Base-by-base conservation (phyloP, 1,284 basidiomycete genomes). In the Microbotryum violaceum region DNA sequence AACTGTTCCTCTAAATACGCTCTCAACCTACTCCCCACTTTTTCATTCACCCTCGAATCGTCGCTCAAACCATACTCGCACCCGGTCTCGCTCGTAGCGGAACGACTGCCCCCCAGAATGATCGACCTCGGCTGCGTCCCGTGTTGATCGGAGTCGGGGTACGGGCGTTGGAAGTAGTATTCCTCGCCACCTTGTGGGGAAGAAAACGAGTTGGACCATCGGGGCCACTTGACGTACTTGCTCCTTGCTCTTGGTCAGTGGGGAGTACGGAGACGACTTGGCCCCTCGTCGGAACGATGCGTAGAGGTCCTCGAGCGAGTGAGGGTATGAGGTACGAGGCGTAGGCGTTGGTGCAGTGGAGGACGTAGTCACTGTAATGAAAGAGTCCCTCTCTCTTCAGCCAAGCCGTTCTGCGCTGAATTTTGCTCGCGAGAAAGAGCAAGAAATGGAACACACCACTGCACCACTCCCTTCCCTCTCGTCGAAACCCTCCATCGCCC, bases 261-360 rank as follows among this genome's bases (percentile, higher is more conserved):
- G 86, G 82, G 25, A 83, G 82, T 2, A 82, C 74, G 0, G 87
- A 82, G 25, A 87, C 77, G 54, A 86, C 79, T 70, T 91, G 88
- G 0, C 85, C 87, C 10, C 89, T 84, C 0, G 83, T 83, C 0
- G 88, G 88, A 0, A 86, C 77, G 63, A 91, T 84, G 0, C 81
- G 81, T 0, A 68, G 59, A 4, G 79, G 77, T 0, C 83, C 83
- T 2, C 78, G 71, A 44, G 86, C 71, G 58, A 83, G 80, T 0
- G 85, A 83, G 12, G 89, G 71, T 81, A 81, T 70, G 23, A 90
- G 83, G 69, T 87, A 80, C 1, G 83, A 82, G 1, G 83, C 82
- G 61, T 91, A 89, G 0, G 76, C 89, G 68, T 91, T 91, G 5
- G 87, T 90, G 0, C 88, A 87, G 70, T 91, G 88, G 1, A 91